A percentile compares a stretch with the other conserved stretches of the same genome.
Conservation (phyloP, 192 early-diverging fungal species). For the Podila epicladia region DNA sequence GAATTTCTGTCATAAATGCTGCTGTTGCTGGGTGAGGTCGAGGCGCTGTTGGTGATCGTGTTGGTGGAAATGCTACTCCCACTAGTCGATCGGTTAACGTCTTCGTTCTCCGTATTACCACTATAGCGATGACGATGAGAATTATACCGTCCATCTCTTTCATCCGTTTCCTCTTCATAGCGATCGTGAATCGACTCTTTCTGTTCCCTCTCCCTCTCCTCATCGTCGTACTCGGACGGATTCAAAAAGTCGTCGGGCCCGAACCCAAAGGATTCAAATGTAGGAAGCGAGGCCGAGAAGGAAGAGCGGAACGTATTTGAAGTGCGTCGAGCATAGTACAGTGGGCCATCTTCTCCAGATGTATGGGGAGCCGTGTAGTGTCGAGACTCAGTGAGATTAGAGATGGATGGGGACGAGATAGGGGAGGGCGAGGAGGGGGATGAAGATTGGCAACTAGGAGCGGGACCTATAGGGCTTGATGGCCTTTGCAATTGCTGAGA, state of each 20-base stretch:
- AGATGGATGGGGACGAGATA: neutral
- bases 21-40: neutral
- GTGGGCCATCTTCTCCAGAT: neutral
- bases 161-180: neutral
- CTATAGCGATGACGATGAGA: neutral
- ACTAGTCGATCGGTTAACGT: too few relatives aligned
- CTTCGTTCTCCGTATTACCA: neutral
- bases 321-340: constrained; percentile 14
- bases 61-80: neutral
- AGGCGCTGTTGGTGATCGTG: neutral
- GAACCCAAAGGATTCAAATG: constrained; percentile 25
- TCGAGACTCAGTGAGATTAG: neutral
- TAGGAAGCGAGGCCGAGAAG: constrained; percentile 9
- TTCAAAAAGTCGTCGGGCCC: constrained; percentile 22
- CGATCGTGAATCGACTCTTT: neutral
- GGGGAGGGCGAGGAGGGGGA: neutral
- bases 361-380: too few relatives aligned
- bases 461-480: neutral
- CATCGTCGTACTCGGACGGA: neutral
- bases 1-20: neutral
- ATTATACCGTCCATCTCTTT: neutral
- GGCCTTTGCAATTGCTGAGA: neutral
- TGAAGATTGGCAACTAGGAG: neutral
- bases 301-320: constrained; percentile 26
- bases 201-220: neutral